These are phyloP conservation scores for Ophiostoma novo-ulmi DNA, from an alignment of 2,329 filamentous ascomycete genomes.

Conservation along the genomic window DNA sequence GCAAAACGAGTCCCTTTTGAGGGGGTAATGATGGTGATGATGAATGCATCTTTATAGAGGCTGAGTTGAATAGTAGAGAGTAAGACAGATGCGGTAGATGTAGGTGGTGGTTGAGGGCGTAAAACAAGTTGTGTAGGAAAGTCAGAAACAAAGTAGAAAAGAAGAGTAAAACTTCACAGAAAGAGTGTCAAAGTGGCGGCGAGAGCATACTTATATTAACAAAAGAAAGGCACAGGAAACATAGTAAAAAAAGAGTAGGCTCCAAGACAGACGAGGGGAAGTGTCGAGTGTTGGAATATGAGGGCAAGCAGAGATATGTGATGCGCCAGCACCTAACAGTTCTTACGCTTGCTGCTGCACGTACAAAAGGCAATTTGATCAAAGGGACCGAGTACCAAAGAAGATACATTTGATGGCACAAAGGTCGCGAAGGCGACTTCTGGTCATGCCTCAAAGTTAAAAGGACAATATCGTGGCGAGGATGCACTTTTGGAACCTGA, in stretches of 20 bases:
- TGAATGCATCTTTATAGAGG: not conserved
- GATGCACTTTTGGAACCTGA: not conserved
- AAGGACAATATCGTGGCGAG: not conserved
- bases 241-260: not conserved
- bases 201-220: not conserved
- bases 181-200: not conserved
- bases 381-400: not conserved
- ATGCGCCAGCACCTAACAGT: not conserved
- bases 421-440: not conserved
- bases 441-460: not conserved
- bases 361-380: not conserved
- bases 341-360: too few relatives aligned
- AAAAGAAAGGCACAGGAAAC: not conserved
- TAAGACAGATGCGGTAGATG: not conserved
- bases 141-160: not conserved
- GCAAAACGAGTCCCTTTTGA: not conserved
- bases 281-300: not conserved
- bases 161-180: not conserved
- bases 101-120: not conserved
- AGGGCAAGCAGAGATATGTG: not conserved
- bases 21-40: not conserved
- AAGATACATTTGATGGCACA: not conserved
- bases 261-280: too few relatives aligned
- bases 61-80: too few relatives aligned
- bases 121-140: not conserved